phyloP scores from a whole-genome alignment of 768 basidiomycete species.

The Leccinum obscurum region DNA sequence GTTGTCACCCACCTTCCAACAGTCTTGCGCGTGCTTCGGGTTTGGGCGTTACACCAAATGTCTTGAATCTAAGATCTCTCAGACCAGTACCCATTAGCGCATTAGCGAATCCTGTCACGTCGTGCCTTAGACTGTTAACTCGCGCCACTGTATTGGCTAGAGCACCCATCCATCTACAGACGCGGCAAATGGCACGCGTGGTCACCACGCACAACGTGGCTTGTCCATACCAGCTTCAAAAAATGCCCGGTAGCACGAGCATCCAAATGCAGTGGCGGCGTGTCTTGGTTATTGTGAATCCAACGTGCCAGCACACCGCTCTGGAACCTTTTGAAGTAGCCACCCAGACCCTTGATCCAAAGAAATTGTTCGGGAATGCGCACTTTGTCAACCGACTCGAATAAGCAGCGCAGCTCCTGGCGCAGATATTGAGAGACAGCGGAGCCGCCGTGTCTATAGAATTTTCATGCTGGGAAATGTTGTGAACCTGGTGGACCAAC shows the following conservation, averaged over 20 bases:
- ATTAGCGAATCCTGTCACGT: no score
- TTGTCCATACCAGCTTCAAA: conserved; percentile 61
- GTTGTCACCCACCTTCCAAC: no score
- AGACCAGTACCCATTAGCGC: no score
- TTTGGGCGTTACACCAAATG: no score
- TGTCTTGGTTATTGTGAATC: conserved; percentile 38
- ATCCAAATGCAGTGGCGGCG: conserved; percentile 65
- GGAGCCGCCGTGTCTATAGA: conserved; percentile 80
- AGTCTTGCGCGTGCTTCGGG: no score
- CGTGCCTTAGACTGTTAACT: no score
- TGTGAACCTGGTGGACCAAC: conserved; percentile 11
- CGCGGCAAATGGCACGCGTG: background rate
- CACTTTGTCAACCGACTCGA: conserved; percentile 73
- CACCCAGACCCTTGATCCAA: conserved; percentile 79
- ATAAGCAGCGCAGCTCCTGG: conserved; percentile 81
- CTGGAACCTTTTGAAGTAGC: conserved; percentile 87
- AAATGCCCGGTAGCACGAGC: conserved; percentile 87
- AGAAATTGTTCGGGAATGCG: conserved; percentile 73
- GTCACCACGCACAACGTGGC: conserved; percentile 2
- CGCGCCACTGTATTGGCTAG: no score
- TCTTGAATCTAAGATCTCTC: no score
- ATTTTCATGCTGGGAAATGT: background rate
- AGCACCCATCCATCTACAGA: no score
- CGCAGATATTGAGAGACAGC: conserved; percentile 84
- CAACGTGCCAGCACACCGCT: conserved; percentile 80